Evolutionary conservation across 768 basidiomycete species (phyloP), one percentile per base, ranked within the genome.

Genomic region (Filobasidium floriforme): DNA sequence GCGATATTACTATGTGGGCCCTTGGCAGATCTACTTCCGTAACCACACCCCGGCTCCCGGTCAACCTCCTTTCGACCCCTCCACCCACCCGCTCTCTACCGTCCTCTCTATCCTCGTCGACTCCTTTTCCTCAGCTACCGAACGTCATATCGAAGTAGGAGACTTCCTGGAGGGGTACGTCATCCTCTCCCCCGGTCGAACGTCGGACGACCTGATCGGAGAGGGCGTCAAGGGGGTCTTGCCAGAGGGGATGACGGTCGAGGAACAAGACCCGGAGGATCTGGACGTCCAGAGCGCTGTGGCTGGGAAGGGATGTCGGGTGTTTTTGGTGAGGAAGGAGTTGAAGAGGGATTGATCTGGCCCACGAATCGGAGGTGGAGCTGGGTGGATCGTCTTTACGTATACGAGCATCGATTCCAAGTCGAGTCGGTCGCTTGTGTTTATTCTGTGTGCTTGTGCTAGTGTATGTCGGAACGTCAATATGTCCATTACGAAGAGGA

Each of bases 131-230:
- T 86, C 90, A 70, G 96, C 96, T 29, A 98, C 96, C 15, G 96
- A 99, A 81, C 86, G 96, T 70, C 94, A 98, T 80, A 98, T 98
- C 76, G 93, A 98, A 85, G 93, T 99, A 69, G 94, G 94, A 52
- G 94, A 98, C 77, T 91, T 90, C 3, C 84, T 98, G 41, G 92
- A 98, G 76, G 89, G 94, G 69, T 94, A 88, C 74, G 83, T 97
- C 64, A 87, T 90, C 54, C 82, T 93, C 52, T 85, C 89, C 41
- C 85, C 83, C 73, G 88, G 83, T 49, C 85, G 86, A 37, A 81
- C 82, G 40, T 72, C 85, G 62, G 84, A 87, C 68, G 85, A 77
- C 62, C 61, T 78, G 54, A 37, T 73, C 22, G 77, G 68, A 14
- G 69, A 73, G 43, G 70, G 67, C 0, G 60, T 68, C 43, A 28